Conservation (phyloP, 2,329 filamentous ascomycete species). For the Trichoderma brevicompactum region DNA sequence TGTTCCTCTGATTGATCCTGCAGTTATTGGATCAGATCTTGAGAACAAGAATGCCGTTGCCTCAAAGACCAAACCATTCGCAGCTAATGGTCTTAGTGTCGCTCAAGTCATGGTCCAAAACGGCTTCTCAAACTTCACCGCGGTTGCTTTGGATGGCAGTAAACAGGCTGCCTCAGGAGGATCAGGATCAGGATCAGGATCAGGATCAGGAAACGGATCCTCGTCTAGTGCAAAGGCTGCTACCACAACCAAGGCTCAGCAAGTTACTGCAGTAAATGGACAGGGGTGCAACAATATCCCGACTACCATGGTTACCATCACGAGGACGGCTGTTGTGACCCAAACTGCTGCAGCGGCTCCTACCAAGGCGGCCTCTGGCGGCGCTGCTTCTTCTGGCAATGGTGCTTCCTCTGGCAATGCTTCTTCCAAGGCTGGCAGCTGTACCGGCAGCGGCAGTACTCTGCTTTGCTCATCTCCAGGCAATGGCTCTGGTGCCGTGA, state of each 20-base stretch:
- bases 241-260: neutral
- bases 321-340: constrained; percentile 4
- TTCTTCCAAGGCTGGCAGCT: neutral
- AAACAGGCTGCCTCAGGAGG: neutral
- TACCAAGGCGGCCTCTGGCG: neutral
- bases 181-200: neutral
- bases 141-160: constrained; percentile 4
- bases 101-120: constrained; percentile 18
- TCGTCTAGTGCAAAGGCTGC: neutral
- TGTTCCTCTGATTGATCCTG: constrained; percentile 18
- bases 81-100: constrained; percentile 15
- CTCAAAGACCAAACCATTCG: constrained; percentile 11
- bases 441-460: constrained; percentile 13
- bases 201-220: neutral
- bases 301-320: constrained; percentile 15
- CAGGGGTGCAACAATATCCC: constrained; percentile 1
- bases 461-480: neutral
- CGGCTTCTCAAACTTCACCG: constrained; percentile 20
- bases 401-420: neutral
- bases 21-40: constrained; percentile 14
- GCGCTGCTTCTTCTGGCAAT: neutral
- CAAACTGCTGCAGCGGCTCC: neutral
- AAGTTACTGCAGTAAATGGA: neutral
- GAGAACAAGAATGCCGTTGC: constrained; percentile 14
- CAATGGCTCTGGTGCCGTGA: constrained; percentile 2